Base-by-base conservation (phyloP, 805 yeast genomes). In the Maudiozyma barnettii region DNA sequence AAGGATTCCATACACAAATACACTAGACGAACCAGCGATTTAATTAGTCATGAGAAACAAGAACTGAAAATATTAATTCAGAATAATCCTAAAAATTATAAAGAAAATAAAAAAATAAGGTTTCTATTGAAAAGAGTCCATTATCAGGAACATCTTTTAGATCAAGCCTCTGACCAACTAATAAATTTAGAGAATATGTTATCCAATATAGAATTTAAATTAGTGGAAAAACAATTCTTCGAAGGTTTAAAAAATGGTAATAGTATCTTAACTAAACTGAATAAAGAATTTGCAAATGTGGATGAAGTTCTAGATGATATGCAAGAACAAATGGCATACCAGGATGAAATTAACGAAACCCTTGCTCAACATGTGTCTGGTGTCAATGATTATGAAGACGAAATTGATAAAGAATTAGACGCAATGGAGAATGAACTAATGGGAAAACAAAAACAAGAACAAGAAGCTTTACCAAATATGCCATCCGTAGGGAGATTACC, bases 221-320 rank as follows among this genome's bases (percentile, higher is more conserved):
- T 87, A 49, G 81, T 93, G 30, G 98, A 93, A 61, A 79, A 80
- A 52, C 95, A 89, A 57, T 89, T 93, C 39, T 54, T 90, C 3
- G 76, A 75, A 49, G 96, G 97, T 0, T 69, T 93, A 29, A 74
- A 81, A 54, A 81, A 83, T 53, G 98, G 99, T 21, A 89, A 84
- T 59, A 67, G 73, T 45, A 86, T 87, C 12, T 74, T 93, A 54
- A 81, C 76, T 53, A 79, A 78, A 54, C 71, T 93, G 50, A 93
- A 93, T 63, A 68, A 70, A 43, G 96, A 91, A 56, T 77, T 90
- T 77, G 79, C 78, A 33, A 77, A 78, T 55, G 83, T 89, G n/a
- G 96, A 90, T 54, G 75, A 73, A 57, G 72, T 91, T 3, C 68
- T 91, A 76, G 96, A 90, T 62, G 90, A 86, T 45, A 75, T 85